Conservation (phyloP, 1,284 basidiomycete genomes). For the Ceratobasidium sp. region DNA sequence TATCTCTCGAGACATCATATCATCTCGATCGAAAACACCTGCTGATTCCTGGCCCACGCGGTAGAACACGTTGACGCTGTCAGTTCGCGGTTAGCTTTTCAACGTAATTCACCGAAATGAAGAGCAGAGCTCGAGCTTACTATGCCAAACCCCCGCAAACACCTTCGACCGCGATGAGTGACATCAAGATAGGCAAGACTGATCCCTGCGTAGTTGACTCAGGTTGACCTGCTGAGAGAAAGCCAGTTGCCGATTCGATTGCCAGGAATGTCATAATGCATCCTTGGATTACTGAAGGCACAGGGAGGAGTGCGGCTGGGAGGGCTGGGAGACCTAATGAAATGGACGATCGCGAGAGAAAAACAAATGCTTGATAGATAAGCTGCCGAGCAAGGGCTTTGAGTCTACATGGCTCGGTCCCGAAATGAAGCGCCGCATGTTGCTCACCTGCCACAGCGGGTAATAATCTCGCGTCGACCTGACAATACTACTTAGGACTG, state of each 20-base stretch:
- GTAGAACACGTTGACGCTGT: constrained; percentile 88
- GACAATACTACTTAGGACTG: constrained; percentile 81
- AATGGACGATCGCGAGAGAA: constrained; percentile 93
- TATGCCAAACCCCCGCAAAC: constrained; percentile 94
- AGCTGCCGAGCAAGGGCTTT: constrained; percentile 63
- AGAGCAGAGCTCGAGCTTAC: constrained; percentile 63
- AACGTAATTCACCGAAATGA: neutral
- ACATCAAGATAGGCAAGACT: constrained; percentile 71
- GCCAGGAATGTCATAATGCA: constrained; percentile 71
- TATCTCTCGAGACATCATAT: constrained; percentile 51
- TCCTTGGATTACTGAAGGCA: constrained; percentile 80
- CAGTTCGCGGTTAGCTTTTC: constrained; percentile 11
- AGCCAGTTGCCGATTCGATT: constrained; percentile 76
- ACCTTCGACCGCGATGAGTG: constrained; percentile 86
- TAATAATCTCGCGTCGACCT: constrained; percentile 93
- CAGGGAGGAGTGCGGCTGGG: constrained; percentile 75
- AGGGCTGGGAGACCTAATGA: constrained; percentile 89
- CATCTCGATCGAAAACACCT: constrained; percentile 63
- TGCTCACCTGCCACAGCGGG: constrained; percentile 87
- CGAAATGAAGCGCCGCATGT: constrained; percentile 9
- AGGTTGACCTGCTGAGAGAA: constrained; percentile 66
- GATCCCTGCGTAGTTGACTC: constrained; percentile 61
- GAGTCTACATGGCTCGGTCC: constrained; percentile 51
- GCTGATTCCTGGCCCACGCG: constrained; percentile 79
- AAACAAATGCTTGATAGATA: constrained; percentile 93